phyloP scores from a whole-genome alignment of 176 grass and related monocot genomes.

The Oryza rufipogon region DNA sequence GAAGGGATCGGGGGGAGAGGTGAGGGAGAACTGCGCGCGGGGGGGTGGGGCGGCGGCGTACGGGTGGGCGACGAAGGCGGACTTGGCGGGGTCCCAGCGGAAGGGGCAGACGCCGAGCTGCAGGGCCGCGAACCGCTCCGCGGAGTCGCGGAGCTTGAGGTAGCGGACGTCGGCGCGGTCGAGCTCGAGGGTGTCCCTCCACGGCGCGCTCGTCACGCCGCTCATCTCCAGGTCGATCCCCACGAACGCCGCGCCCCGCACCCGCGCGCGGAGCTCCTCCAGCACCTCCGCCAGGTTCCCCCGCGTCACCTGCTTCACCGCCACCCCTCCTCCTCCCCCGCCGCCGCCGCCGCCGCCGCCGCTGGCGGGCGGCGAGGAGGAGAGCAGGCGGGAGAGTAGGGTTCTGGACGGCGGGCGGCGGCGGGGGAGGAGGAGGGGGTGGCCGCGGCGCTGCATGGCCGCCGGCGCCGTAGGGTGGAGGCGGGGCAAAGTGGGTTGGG shows the following conservation, averaged over 20 bases:
- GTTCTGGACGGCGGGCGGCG: conserved; percentile 19
- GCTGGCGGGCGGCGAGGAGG: conserved; percentile 14
- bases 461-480: conserved; percentile 24
- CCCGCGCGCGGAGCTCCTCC: conserved; percentile 57
- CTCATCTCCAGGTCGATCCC: conserved; percentile 93
- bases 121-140: conserved; percentile 66
- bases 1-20: neutral
- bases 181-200: conserved; percentile 82
- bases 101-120: conserved; percentile 97
- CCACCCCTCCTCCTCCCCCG: conserved; percentile 38
- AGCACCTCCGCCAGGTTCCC: conserved; percentile 63
- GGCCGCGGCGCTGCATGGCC: conserved; percentile 45
- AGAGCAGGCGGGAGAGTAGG: conserved; percentile 37
- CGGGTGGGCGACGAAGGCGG: conserved; percentile 74
- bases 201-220: conserved; percentile 75
- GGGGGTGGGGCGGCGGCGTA: neutral
- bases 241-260: conserved; percentile 77
- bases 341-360: neutral
- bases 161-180: conserved; percentile 83
- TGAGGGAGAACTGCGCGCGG: neutral
- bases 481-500: conserved; percentile 11
- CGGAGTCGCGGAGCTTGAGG: conserved; percentile 82
- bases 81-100: conserved; percentile 67
- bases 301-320: conserved; percentile 80
- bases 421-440: neutral